Base-by-base conservation (phyloP, 2,329 filamentous ascomycete species). In the Phaeosphaeriaceae sp. region DNA sequence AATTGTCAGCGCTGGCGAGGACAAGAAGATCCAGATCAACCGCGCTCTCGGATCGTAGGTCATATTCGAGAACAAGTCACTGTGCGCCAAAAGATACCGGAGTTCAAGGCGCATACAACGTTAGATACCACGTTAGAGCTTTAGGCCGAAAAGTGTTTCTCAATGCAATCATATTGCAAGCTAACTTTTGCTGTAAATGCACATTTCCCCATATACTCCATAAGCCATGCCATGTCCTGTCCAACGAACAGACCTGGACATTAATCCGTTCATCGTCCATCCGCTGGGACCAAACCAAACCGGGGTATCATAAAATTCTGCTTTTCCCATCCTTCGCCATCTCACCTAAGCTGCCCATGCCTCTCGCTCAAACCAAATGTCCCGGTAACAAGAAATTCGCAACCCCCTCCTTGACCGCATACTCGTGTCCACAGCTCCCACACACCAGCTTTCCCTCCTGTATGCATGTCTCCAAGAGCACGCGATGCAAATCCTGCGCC, bases 381-480 rank as follows among this genome's bases (percentile, higher is more conserved):
- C 91, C 95, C 13, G 95, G 95, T 67, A 99, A 80, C 74, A 99
- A 80, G 73, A 99, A 99, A 79, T 98, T 98, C 58, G 93, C 92
- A 77, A 98, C 97, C 5, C 95, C 95, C 80, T 99, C 94, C 76
- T 95, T 93, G 62, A 99, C 89, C 58, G 88, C 88, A 79, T 98
- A 99, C 82, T 96, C 92, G 76, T 98, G 94, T 48, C 91, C 92
- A 75, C 95, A 99, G 78, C 91, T 91, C 48, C 87, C 93, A 77
- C 95, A 99, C 5, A 93, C 91, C 64, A 99, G 84, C 79, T 91
- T 94, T 2, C 95, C 95, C 79, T 94, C 91, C 40, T 88, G 85
- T 58, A 99, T 91, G 71, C 93, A 90, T 58, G 95, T 99, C 84
- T 98, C 91, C 67, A 97, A 83, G 40, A 98, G 82, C 54, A 97